Conservation (phyloP, 768 basidiomycete species). For the Cubamyces sp. region DNA sequence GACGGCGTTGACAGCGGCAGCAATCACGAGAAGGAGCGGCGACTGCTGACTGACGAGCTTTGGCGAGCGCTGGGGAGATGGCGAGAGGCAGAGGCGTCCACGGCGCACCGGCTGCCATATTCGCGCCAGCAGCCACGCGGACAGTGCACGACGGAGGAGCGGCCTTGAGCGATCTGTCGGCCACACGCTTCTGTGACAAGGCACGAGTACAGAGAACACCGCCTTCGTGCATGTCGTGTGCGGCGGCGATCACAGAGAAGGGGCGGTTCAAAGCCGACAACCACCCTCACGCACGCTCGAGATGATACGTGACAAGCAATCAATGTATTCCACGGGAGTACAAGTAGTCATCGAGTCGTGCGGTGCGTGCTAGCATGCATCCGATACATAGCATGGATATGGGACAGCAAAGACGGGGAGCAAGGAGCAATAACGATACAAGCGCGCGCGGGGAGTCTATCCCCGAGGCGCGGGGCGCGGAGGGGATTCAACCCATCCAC, state of each 20-base stretch:
- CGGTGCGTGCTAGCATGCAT: slow-evolving; percentile 21
- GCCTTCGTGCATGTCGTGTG: background rate
- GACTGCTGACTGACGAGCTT: background rate
- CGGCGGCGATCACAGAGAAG: too few species aligned
- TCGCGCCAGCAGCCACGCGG: background rate
- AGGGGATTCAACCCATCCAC: slow-evolving; percentile 18
- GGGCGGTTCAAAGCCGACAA: too few species aligned
- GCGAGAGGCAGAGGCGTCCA: background rate
- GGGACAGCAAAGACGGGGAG: background rate
- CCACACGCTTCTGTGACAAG: slow-evolving; percentile 6
- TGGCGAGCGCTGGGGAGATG: background rate
- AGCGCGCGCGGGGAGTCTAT: slow-evolving; percentile 7
- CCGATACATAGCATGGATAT: slow-evolving; percentile 21
- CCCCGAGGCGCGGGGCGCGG: slow-evolving; percentile 10
- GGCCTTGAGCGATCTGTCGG: background rate
- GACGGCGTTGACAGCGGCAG: slow-evolving; percentile 6
- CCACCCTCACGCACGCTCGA: too few species aligned
- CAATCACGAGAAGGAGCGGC: slow-evolving; percentile 11
- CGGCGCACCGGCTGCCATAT: background rate
- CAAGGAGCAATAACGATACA: slow-evolving; percentile 6
- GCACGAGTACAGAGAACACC: background rate
- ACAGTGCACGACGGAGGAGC: background rate
- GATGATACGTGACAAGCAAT: slow-evolving; percentile 1
- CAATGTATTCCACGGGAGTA: slow-evolving; percentile 23
- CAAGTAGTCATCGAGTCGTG: slow-evolving; percentile 15